Evolutionary conservation across 768 basidiomycete species (phyloP).

Genomic region (Boletus coccyginus): DNA sequence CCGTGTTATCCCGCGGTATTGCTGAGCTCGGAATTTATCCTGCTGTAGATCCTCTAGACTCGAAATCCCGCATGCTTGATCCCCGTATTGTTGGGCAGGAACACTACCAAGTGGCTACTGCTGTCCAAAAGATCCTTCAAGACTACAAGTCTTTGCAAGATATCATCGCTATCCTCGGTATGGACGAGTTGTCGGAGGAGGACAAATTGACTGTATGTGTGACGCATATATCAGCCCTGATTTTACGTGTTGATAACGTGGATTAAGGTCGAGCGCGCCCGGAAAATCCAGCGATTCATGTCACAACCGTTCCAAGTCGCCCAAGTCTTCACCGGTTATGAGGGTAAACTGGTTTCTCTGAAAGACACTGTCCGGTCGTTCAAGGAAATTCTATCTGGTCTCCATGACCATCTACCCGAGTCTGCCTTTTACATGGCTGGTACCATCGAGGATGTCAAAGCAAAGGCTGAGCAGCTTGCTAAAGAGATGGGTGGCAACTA

Average conservation of each 20-base stretch:
- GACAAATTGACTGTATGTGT: constrained; percentile 79
- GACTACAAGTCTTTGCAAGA: constrained; percentile 97
- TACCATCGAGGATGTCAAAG: constrained; percentile 95
- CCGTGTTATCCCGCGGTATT: constrained; percentile 98
- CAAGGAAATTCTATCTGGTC: constrained; percentile 93
- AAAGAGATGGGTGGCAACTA: constrained; percentile 77
- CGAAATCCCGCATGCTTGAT: constrained; percentile 99
- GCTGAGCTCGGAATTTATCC: constrained; percentile 99
- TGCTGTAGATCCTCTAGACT: constrained; percentile 98
- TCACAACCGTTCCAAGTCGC: constrained; percentile 99
- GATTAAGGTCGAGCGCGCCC: constrained; percentile 87
- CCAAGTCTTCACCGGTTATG: constrained; percentile 99
- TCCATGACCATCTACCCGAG: constrained; percentile 89
- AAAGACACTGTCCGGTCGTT: constrained; percentile 97
- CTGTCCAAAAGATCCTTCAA: constrained; percentile 96
- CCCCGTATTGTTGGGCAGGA: constrained; percentile 95
- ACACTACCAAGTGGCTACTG: constrained; percentile 96
- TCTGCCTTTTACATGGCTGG: constrained; percentile 98
- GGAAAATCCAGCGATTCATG: constrained; percentile 99
- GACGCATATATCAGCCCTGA: neutral
- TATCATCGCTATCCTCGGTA: constrained; percentile 99
- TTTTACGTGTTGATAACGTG: constrained; percentile 1
- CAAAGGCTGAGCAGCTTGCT: constrained; percentile 95
- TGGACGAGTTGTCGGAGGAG: constrained; percentile 99
- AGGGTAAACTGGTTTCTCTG: constrained; percentile 93